Evolutionary conservation across 257 asterid genomes (phyloP).

Genomic region (Misopates orontium): DNA sequence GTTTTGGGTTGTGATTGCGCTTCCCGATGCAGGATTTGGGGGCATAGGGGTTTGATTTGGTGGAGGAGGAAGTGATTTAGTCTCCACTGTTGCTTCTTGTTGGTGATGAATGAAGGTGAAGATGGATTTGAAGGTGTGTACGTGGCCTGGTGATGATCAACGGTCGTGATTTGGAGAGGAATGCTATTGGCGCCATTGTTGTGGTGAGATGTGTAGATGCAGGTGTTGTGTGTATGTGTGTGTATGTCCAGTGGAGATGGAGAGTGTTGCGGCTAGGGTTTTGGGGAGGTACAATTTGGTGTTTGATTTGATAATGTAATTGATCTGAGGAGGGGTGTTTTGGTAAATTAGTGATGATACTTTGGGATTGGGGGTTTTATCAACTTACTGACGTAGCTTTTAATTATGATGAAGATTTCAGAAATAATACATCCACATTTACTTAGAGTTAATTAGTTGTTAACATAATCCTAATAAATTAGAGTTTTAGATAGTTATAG

Average conservation of each 20-base stretch:
- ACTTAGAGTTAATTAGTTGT: too few species aligned
- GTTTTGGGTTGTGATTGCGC: conserved; percentile 64
- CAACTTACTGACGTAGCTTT: too few species aligned
- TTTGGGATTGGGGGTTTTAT: too few species aligned
- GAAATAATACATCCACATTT: too few species aligned
- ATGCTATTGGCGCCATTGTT: conserved; percentile 52
- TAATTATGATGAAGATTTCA: too few species aligned
- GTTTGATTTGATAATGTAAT: background rate
- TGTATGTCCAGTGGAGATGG: background rate
- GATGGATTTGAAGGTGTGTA: conserved; percentile 51
- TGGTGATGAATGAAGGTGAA: conserved; percentile 64
- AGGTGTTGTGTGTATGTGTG: background rate
- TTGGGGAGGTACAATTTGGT: background rate
- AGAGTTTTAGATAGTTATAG: too few species aligned
- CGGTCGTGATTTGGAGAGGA: conserved; percentile 55
- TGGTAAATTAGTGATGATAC: too few species aligned
- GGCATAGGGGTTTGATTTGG: conserved; percentile 55
- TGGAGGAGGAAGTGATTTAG: conserved; percentile 38
- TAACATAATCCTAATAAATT: too few species aligned
- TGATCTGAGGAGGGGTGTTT: too few species aligned
- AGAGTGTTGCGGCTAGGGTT: background rate
- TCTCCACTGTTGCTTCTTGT: conserved; percentile 65
- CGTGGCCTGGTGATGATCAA: conserved; percentile 39
- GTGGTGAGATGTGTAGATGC: background rate
- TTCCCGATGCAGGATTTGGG: conserved; percentile 75